These are phyloP conservation scores for Syzygium malaccense DNA, from an alignment of 441 rosid genomes.

Conservation along the genomic window DNA sequence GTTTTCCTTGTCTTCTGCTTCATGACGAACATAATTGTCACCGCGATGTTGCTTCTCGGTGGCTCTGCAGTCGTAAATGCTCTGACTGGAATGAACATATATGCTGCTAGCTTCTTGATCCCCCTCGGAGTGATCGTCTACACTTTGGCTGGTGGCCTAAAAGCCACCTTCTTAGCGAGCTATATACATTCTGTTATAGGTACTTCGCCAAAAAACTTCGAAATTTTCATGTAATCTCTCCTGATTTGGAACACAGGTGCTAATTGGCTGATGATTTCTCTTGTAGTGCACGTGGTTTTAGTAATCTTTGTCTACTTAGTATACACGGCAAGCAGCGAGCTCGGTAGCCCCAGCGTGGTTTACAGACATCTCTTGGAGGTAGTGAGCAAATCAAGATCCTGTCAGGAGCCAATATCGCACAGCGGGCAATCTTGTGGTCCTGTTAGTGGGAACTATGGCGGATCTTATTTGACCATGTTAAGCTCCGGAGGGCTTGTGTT, in stretches of 20 bases:
- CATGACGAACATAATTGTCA: conserved; percentile 67
- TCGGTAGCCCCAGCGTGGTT: conserved; percentile 70
- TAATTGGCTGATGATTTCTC: background rate
- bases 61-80: conserved; percentile 98
- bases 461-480: conserved; percentile 83
- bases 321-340: conserved; percentile 72
- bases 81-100: conserved; percentile 79
- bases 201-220: conserved; percentile 3
- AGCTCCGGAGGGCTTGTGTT: conserved; percentile 93
- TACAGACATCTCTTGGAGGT: conserved; percentile 50
- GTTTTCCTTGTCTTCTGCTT: conserved; percentile 83
- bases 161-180: conserved; percentile 95
- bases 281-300: conserved; percentile 66
- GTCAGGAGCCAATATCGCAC: conserved; percentile 68
- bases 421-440: conserved; percentile 79
- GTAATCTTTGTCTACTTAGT: conserved; percentile 84
- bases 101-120: conserved; percentile 85
- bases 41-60: conserved; percentile 88
- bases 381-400: conserved; percentile 55
- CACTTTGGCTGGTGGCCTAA: conserved; percentile 87
- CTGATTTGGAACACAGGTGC: background rate
- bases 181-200: conserved; percentile 89
- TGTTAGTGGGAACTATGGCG: conserved; percentile 64
- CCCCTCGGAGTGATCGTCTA: conserved; percentile 89
- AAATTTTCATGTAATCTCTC: background rate